A percentile compares a stretch with the other conserved stretches of the same genome.
These are phyloP conservation scores for Miamiensis avidus DNA, from an alignment of 169 alveolate genomes.

Conservation along the genomic window DNA sequence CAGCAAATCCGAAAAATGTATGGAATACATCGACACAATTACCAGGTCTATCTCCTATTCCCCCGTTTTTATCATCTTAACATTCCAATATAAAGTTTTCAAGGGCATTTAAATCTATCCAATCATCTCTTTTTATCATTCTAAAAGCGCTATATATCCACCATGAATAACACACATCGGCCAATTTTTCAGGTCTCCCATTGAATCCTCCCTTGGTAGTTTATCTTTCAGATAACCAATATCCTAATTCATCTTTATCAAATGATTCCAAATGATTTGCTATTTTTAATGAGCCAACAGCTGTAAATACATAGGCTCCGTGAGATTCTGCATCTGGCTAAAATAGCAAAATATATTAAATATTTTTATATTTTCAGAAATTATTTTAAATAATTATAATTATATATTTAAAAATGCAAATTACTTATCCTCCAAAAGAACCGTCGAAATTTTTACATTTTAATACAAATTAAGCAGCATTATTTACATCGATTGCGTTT, in stretches of 20 bases:
- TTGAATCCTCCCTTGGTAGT: conserved; percentile 95
- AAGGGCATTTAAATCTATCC: conserved; percentile 87
- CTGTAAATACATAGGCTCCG: conserved; percentile 96
- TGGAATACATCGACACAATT: conserved; percentile 95
- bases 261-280: conserved; percentile 77
- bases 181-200: conserved; percentile 97
- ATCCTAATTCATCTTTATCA: conserved; percentile 71
- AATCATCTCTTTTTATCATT: conserved; percentile 85
- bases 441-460: conserved; percentile 93
- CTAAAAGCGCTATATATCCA: conserved; percentile 92
- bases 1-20: conserved; percentile 95
- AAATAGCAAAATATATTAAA: neutral
- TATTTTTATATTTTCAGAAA: neutral
- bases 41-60: conserved; percentile 95
- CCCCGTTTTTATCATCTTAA: conserved; percentile 91
- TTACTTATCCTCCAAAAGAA: conserved; percentile 89
- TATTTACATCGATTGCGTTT: conserved; percentile 75
- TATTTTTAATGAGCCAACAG: conserved; percentile 89
- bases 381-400: no score
- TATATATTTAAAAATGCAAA: no score
- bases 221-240: conserved; percentile 93
- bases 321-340: conserved; percentile 95
- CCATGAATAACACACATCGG: conserved; percentile 98
- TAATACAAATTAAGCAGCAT: conserved; percentile 87
- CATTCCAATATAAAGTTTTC: conserved; percentile 85